Percentiles rank a stretch among this genome's conserved stretches.
These are phyloP conservation scores for Backusella sp. DNA, from an alignment of 192 early-diverging fungal genomes.

Conservation along the genomic window DNA sequence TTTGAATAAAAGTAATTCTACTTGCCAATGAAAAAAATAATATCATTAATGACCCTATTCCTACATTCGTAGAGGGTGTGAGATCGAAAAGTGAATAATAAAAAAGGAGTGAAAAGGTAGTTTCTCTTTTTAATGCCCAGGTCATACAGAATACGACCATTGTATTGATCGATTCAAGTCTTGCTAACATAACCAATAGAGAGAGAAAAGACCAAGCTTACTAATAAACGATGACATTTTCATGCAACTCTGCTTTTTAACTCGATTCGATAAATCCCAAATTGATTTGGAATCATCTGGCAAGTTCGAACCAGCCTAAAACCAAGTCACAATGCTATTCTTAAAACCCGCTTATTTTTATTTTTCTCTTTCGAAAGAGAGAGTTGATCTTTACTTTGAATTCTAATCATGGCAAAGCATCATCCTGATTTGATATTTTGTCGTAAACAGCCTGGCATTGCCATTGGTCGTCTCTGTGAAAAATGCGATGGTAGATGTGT, in stretches of 20 bases:
- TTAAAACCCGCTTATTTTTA: not conserved
- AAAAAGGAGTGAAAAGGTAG: not conserved
- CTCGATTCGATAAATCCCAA: too few relatives aligned
- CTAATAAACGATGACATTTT: not conserved
- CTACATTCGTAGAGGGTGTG: not conserved
- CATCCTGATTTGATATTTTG: slow-evolving; percentile 95
- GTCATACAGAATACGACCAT: not conserved
- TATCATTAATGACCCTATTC: not conserved
- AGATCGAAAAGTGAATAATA: not conserved
- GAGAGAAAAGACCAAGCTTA: not conserved
- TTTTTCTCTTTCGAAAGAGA: not conserved
- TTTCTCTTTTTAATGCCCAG: not conserved
- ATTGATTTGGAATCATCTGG: not conserved
- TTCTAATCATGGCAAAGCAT: slow-evolving; percentile 67
- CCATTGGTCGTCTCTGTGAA: slow-evolving; percentile 83
- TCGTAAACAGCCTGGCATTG: slow-evolving; percentile 90
- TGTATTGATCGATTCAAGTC: not conserved
- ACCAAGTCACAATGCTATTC: not conserved
- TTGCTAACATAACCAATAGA: not conserved
- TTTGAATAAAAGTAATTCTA: not conserved
- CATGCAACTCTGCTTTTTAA: too few relatives aligned
- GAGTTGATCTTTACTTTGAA: not conserved
- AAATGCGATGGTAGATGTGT: slow-evolving; percentile 92
- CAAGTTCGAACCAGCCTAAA: not conserved
- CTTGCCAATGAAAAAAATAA: not conserved